These are phyloP conservation scores for Penicillium angulare DNA, from an alignment of 495 filamentous ascomycete genomes.

Conservation along the genomic window DNA sequence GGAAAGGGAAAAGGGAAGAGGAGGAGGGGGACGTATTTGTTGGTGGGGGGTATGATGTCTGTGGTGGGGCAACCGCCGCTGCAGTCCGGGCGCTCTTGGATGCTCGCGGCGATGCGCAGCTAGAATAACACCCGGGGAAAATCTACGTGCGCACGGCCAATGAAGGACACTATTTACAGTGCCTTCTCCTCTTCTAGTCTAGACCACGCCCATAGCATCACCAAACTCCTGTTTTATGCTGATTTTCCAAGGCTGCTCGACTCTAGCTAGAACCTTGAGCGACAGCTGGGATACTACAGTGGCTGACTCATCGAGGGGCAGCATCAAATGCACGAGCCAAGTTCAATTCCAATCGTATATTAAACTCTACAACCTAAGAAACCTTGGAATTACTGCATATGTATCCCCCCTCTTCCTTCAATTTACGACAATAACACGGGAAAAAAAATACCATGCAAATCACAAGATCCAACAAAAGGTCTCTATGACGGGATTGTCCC, in stretches of 20 bases:
- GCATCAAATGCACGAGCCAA: not conserved
- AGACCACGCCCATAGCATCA: conserved; percentile 1
- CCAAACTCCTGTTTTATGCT: not conserved
- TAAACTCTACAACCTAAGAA: not conserved
- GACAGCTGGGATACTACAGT: not conserved
- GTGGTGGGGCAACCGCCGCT: conserved; percentile 22
- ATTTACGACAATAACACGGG: not conserved
- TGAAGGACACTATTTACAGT: not conserved
- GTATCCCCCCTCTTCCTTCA: not conserved
- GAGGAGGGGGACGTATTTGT: conserved; percentile 33
- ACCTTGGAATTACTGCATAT: no score
- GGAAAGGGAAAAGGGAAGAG: conserved; percentile 21
- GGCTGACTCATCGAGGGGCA: conserved; percentile 15
- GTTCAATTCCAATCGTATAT: not conserved
- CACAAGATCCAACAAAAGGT: not conserved
- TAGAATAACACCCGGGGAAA: conserved; percentile 1
- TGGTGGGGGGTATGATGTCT: conserved; percentile 40
- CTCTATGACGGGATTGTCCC: conserved; percentile 1
- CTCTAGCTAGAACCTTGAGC: no score
- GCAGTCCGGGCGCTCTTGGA: conserved; percentile 1
- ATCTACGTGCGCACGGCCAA: not conserved
- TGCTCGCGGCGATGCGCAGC: not conserved
- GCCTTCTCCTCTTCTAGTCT: not conserved
- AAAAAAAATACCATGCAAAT: not conserved
- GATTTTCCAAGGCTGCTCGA: not conserved